These are phyloP conservation scores for Erysiphe pulchra DNA, from an alignment of 2,329 filamentous ascomycete species.

Conservation along the genomic window DNA sequence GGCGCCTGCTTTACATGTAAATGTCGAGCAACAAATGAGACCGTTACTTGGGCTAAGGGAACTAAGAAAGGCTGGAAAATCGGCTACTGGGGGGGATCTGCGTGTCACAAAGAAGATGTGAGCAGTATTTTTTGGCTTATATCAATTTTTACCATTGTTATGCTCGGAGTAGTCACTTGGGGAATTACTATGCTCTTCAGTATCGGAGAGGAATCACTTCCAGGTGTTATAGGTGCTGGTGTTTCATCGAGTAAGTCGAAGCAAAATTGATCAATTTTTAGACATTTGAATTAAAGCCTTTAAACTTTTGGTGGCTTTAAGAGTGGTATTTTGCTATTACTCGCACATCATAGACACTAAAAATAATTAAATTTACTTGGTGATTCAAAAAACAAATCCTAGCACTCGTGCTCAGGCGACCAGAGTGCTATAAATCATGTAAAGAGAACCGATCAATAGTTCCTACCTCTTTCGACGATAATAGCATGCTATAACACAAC, in stretches of 20 bases:
- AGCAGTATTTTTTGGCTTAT: slow-evolving; percentile 79
- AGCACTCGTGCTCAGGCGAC: no score
- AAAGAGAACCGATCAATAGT: no score
- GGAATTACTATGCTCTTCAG: slow-evolving; percentile 56
- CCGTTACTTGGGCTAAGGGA: slow-evolving; percentile 14
- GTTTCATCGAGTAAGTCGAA: slow-evolving; percentile 27
- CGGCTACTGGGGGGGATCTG: slow-evolving; percentile 57
- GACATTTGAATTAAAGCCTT: no score
- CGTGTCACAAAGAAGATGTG: slow-evolving; percentile 79
- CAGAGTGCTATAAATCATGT: no score
- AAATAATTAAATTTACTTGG: no score
- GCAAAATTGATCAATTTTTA: no score
- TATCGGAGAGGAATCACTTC: slow-evolving; percentile 68
- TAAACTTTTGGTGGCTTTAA: no score
- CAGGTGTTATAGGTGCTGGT: slow-evolving; percentile 86
- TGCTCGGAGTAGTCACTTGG: slow-evolving; percentile 41
- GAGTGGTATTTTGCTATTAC: no score
- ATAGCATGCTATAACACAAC: no score
- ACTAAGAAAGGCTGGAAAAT: slow-evolving; percentile 22
- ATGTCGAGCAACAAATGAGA: slow-evolving; percentile 33
- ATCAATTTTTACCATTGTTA: slow-evolving; percentile 41
- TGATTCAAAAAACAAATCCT: no score
- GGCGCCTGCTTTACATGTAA: slow-evolving; percentile 51
- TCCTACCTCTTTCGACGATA: no score
- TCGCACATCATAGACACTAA: no score